Conservation (phyloP, 2,329 filamentous ascomycete species). For the Periconia sp. region DNA sequence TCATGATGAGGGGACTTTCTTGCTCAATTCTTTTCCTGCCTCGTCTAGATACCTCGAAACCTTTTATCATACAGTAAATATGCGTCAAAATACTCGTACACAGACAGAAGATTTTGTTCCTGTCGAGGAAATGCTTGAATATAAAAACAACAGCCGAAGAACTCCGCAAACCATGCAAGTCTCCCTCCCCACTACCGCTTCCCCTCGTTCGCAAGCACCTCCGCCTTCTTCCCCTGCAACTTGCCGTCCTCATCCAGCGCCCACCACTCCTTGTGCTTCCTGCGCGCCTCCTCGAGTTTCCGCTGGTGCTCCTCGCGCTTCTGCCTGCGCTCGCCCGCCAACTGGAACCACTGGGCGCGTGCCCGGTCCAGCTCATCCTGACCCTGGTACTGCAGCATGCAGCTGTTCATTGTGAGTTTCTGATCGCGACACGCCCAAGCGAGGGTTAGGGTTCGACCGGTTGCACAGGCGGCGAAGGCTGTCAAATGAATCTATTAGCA, state of each 20-base stretch:
- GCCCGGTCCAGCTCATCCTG: conserved; percentile 84
- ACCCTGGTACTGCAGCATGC: conserved; percentile 87
- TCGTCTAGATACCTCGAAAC: no score
- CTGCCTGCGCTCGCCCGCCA: conserved; percentile 68
- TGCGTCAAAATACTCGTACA: neutral
- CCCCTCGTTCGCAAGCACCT: conserved; percentile 11
- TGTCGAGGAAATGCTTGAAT: no score
- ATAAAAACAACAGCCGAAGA: neutral
- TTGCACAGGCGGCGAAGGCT: conserved; percentile 93
- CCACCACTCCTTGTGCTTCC: conserved; percentile 56
- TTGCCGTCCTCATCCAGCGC: conserved; percentile 44
- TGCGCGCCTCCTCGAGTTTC: conserved; percentile 49
- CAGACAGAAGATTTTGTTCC: neutral
- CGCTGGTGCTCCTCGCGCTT: conserved; percentile 62
- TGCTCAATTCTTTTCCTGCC: no score
- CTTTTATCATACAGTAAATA: no score
- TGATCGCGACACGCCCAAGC: conserved; percentile 82
- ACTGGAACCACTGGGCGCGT: conserved; percentile 89
- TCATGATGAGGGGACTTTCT: no score
- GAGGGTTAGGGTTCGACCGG: conserved; percentile 81
- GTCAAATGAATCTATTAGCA: neutral
- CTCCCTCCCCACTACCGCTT: neutral
- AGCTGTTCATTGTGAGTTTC: conserved; percentile 86
- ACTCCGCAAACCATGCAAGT: conserved; percentile 5
- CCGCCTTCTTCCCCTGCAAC: conserved; percentile 25